phyloP scores from a whole-genome alignment of 331 rosid species.

The Pyracantha coccinea region DNA sequence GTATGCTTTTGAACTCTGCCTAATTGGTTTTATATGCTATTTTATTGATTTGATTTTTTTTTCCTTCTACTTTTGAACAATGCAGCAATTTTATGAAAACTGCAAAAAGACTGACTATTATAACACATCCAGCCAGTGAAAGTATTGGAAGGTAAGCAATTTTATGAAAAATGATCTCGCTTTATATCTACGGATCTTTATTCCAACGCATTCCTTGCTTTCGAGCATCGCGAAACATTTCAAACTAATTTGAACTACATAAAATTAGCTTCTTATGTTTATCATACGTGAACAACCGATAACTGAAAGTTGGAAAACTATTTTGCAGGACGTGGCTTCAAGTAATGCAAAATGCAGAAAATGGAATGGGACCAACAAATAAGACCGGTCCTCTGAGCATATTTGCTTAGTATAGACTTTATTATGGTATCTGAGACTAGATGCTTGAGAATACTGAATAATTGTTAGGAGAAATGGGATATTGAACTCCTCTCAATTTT shows the following conservation, averaged over 20 bases:
- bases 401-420: conserved; percentile 36
- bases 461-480: conserved; percentile 1
- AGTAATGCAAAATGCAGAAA: conserved; percentile 51
- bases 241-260: neutral
- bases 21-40: neutral
- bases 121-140: conserved; percentile 43
- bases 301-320: neutral
- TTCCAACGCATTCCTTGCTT: neutral
- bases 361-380: conserved; percentile 63
- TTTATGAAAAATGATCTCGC: neutral
- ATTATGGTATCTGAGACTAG: conserved; percentile 16
- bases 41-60: neutral
- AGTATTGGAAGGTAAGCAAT: conserved; percentile 44
- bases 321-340: conserved; percentile 54
- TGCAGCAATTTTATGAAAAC: conserved; percentile 79
- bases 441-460: conserved; percentile 16
- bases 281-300: neutral
- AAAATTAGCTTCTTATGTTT: neutral
- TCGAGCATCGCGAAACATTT: neutral
- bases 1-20: neutral
- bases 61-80: conserved; percentile 4
- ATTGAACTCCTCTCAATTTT: conserved; percentile 1
- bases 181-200: neutral
- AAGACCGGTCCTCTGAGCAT: conserved; percentile 78
- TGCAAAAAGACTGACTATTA: conserved; percentile 71